phyloP scores from a whole-genome alignment of 202 grass and related monocot species.

The Panicum hallii region DNA sequence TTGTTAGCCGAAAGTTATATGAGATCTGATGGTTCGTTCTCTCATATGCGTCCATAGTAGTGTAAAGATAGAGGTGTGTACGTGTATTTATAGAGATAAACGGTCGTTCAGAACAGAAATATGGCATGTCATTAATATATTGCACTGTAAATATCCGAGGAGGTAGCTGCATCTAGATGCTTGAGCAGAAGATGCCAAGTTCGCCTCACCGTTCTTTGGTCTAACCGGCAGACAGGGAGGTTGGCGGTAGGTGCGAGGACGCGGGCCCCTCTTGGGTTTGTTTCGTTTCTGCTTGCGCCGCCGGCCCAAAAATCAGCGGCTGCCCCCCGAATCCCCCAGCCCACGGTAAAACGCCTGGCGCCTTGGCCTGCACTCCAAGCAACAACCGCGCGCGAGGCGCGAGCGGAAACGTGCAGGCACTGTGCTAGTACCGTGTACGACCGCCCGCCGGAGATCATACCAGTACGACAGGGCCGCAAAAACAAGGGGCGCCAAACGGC shows the following conservation, averaged over 20 bases:
- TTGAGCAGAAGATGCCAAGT: constrained; percentile 6
- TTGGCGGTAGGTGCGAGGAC: background rate
- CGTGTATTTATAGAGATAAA: too few species aligned
- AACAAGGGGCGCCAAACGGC: constrained; percentile 26
- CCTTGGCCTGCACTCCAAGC: constrained; percentile 13
- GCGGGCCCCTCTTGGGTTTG: background rate
- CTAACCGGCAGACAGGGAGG: background rate
- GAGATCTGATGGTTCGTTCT: too few species aligned
- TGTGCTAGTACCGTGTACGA: background rate
- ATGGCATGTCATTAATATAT: too few species aligned
- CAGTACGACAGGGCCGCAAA: background rate
- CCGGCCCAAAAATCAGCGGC: constrained; percentile 34
- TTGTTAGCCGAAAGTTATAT: too few species aligned
- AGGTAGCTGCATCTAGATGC: background rate
- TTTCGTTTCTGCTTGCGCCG: background rate
- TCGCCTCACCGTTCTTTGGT: background rate
- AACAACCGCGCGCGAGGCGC: background rate
- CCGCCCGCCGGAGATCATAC: background rate
- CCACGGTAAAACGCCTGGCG: constrained; percentile 10
- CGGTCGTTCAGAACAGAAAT: too few species aligned
- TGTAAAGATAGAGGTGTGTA: too few species aligned
- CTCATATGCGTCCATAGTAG: too few species aligned
- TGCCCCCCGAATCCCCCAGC: background rate
- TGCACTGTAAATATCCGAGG: background rate
- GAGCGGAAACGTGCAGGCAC: background rate